These are phyloP conservation scores for Botrytis elliptica DNA, from an alignment of 2,329 filamentous ascomycete species.

Conservation along the genomic window DNA sequence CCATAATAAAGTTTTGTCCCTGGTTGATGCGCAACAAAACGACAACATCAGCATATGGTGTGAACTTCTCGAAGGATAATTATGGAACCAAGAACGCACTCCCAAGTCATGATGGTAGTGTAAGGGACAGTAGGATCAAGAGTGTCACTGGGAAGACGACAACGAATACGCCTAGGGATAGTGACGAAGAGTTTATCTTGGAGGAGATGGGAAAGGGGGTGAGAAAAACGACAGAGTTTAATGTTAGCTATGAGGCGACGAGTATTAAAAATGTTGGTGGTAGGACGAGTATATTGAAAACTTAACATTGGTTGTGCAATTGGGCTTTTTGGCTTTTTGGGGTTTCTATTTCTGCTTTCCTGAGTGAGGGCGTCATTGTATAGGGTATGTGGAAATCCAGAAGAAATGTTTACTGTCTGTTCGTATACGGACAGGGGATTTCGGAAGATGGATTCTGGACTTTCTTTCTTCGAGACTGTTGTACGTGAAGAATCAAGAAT, in stretches of 20 bases:
- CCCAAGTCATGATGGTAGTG: neutral
- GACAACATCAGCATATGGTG: neutral
- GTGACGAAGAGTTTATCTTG: neutral
- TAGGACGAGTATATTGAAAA: neutral
- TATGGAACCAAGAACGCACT: neutral
- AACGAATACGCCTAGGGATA: neutral
- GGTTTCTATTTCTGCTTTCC: neutral
- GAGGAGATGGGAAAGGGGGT: neutral
- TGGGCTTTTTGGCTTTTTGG: neutral
- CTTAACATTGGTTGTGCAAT: neutral
- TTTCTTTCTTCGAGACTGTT: neutral
- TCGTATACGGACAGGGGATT: neutral
- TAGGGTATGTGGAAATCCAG: neutral
- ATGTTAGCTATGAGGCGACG: neutral
- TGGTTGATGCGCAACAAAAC: slow-evolving; percentile 13
- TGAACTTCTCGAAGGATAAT: neutral
- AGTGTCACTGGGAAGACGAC: neutral
- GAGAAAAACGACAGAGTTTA: neutral
- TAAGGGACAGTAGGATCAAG: neutral
- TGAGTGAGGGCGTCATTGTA: neutral
- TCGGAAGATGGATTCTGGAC: neutral
- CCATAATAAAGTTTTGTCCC: slow-evolving; percentile 4
- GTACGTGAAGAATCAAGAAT: neutral
- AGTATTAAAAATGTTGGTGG: neutral
- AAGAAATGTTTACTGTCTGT: neutral